Base-by-base conservation (phyloP, 306 rosid genomes). In the Prunus dulcis region DNA sequence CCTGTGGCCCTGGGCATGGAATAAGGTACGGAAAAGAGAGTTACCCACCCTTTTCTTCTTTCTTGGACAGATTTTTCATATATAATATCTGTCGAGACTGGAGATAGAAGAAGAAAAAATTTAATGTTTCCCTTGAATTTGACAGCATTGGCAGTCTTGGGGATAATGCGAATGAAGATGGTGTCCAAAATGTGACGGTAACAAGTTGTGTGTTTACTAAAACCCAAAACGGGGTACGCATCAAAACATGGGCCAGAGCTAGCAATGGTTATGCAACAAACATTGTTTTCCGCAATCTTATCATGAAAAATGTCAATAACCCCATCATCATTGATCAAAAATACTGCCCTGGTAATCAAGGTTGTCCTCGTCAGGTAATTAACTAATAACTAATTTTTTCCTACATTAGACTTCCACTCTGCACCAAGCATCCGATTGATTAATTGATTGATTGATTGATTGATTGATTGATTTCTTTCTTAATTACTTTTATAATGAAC, bases 1-100 rank as follows among this genome's bases (percentile, higher is more conserved):
- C 72, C 13, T 88, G 93, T 41, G 90, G 88, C 63, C 93, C 93
- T 9, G 93, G 90, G 45, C 93, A 88, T 67, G 93, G 93, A 67
- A 84, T 88, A 34, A 72, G 76, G 76, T 64, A 32, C 2, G 51
- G 2, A 55, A 20, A 17, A 5, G 56, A 6, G 9, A 52, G 57
- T 18, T n/a, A 6, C 20, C 18, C 22, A 6, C 11, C 57, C 43
- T 38, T 7, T 38, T 0, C 43, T 7, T 38, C 43, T 1, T 38
- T 7, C 43, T 7, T 38, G 43, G 43, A 6, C 43, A 38, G 9
- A 38, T 38, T 6, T 38, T 38, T 47, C 10, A 20, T 20, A 20
- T 55, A 55, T 55, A 38, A 1, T 38, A 7, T 1, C 2, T 38
- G 43, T 38, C 2, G 43, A 38, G 10, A 38, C 9, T 38, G 43